Evolutionary conservation across 306 rosid genomes (phyloP).

Genomic region (Geum urbanum): DNA sequence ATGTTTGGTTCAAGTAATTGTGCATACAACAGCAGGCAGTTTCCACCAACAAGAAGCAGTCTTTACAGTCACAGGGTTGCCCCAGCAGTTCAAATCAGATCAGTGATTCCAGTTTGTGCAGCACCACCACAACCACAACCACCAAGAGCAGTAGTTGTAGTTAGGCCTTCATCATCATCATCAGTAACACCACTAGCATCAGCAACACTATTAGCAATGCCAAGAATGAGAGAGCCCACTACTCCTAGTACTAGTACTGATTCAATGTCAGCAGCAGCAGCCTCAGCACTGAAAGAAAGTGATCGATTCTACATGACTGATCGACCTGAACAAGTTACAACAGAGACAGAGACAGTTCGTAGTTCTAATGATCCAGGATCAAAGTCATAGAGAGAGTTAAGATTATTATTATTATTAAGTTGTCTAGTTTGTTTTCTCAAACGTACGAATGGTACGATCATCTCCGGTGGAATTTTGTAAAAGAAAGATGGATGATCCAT

Average conservation of each 20-base stretch:
- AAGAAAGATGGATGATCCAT: no score
- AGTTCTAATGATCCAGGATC: not conserved
- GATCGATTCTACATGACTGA: not conserved
- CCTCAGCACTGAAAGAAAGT: not conserved
- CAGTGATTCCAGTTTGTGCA: constrained; percentile 39
- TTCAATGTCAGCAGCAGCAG: not conserved
- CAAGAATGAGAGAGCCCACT: not conserved
- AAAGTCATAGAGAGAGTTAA: not conserved
- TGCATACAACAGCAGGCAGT: constrained; percentile 18
- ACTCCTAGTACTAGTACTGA: not conserved
- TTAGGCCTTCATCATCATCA: not conserved
- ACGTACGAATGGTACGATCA: no score
- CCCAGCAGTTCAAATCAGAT: constrained; percentile 38
- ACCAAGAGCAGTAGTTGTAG: not conserved
- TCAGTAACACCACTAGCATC: not conserved
- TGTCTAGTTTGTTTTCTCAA: no score
- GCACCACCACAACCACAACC: constrained; percentile 23
- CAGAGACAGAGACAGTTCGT: not conserved
- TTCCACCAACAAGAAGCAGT: not conserved
- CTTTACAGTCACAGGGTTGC: constrained; percentile 31
- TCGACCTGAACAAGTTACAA: not conserved
- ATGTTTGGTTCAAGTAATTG: constrained; percentile 9
- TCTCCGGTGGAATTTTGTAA: no score
- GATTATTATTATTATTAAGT: no score
- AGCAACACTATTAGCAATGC: not conserved